Percentiles rank a stretch among this genome's conserved stretches.
These are phyloP conservation scores for Gonium pectorale DNA, from an alignment of 139 green algal species.

Conservation along the genomic window DNA sequence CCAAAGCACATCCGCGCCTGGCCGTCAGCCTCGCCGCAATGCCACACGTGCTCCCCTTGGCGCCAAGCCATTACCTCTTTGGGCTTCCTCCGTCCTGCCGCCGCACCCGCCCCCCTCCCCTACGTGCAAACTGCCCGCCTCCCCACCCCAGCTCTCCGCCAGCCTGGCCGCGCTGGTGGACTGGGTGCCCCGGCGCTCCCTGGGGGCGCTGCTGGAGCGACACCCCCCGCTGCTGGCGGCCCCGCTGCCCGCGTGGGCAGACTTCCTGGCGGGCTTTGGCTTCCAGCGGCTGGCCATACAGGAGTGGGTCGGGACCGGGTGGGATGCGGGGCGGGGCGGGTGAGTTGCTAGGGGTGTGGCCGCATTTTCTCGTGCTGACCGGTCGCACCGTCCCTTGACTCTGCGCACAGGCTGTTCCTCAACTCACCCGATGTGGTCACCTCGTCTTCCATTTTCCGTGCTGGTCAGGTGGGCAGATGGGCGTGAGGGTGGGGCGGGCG, in stretches of 20 bases:
- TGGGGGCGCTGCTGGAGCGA: conserved; percentile 23
- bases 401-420: neutral
- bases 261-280: conserved; percentile 21
- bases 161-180: neutral
- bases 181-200: conserved; percentile 24
- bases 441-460: conserved; percentile 2
- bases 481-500: neutral
- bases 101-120: neutral
- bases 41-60: too few relatives aligned
- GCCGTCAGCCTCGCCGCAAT: too few relatives aligned
- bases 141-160: neutral
- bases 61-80: too few relatives aligned
- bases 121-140: too few relatives aligned
- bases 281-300: conserved; percentile 36
- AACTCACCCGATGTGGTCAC: conserved; percentile 30
- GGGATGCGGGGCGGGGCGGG: neutral
- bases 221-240: conserved; percentile 11
- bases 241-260: neutral
- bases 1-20: too few relatives aligned
- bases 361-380: neutral
- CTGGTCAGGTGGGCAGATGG: conserved; percentile 13
- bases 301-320: neutral
- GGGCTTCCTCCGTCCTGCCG: neutral
- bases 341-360: neutral
- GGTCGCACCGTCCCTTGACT: neutral